These are phyloP conservation scores for Lumnitzera littorea DNA, from an alignment of 345 rosid genomes.

Conservation along the genomic window DNA sequence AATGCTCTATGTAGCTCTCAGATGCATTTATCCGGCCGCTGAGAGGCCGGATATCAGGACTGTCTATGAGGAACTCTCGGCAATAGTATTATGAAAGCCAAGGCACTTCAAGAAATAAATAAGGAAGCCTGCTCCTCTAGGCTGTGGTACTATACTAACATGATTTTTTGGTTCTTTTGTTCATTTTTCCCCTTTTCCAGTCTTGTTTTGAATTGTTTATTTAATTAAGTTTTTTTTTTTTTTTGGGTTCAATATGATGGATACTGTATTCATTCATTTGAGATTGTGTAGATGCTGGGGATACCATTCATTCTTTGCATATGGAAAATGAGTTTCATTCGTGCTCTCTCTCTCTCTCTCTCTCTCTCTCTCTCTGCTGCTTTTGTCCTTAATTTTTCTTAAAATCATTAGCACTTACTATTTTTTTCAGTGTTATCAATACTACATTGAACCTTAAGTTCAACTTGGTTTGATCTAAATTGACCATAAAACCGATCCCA, in stretches of 20 bases:
- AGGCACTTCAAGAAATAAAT: background rate
- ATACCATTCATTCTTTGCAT: too few species aligned
- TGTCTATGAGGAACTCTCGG: slow-evolving; percentile 52
- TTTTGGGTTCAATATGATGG: background rate
- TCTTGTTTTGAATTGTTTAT: slow-evolving; percentile 1
- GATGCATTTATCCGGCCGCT: slow-evolving; percentile 64
- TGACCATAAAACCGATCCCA: too few species aligned
- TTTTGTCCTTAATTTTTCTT: too few species aligned
- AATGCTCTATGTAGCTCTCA: slow-evolving; percentile 56
- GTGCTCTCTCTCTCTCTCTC: too few species aligned
- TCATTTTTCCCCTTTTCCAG: background rate
- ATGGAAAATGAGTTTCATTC: too few species aligned
- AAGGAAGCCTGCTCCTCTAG: slow-evolving; percentile 2
- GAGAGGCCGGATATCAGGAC: slow-evolving; percentile 79
- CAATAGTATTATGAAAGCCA: slow-evolving; percentile 8
- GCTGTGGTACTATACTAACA: slow-evolving; percentile 12
- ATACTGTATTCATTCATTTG: too few species aligned
- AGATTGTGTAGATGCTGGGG: too few species aligned
- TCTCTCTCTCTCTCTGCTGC: too few species aligned
- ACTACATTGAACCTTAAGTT: too few species aligned
- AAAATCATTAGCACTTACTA: too few species aligned
- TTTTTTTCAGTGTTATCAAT: too few species aligned
- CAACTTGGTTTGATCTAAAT: too few species aligned
- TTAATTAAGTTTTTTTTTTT: slow-evolving; percentile 4
- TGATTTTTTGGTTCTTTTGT: slow-evolving; percentile 5